These are phyloP conservation scores for Suzukiozyma palmioleophila DNA, from an alignment of 1,139 yeast species.

Conservation along the genomic window DNA sequence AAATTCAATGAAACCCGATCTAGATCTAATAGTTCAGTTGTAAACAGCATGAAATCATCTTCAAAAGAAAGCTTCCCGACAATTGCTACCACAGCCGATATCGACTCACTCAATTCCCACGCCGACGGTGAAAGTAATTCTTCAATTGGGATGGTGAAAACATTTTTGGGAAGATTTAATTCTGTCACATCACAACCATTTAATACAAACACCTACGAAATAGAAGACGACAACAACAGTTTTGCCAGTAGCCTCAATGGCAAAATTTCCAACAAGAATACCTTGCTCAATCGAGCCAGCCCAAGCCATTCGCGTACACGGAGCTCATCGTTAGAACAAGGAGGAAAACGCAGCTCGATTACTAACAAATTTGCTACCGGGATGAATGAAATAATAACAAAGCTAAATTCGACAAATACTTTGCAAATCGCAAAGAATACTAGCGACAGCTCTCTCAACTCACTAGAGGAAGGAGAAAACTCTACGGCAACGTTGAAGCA, in stretches of 20 bases:
- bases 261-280: neutral
- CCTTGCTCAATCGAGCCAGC: slow-evolving; percentile 27
- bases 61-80: slow-evolving; percentile 28
- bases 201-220: neutral
- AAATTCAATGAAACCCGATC: slow-evolving; percentile 30
- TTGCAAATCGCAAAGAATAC: slow-evolving; percentile 15
- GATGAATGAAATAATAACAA: slow-evolving; percentile 41
- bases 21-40: slow-evolving; percentile 29
- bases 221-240: slow-evolving; percentile 6
- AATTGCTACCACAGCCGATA: slow-evolving; percentile 13
- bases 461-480: slow-evolving; percentile 24
- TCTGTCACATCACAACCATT: slow-evolving; percentile 10
- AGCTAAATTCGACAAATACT: slow-evolving; percentile 20
- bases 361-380: slow-evolving; percentile 40
- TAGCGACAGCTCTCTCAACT: slow-evolving; percentile 29
- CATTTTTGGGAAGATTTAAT: slow-evolving; percentile 32
- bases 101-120: slow-evolving; percentile 11
- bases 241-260: neutral
- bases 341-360: slow-evolving; percentile 26
- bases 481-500: slow-evolving; percentile 15
- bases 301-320: slow-evolving; percentile 36
- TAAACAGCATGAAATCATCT: slow-evolving; percentile 17
- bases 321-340: slow-evolving; percentile 32
- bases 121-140: slow-evolving; percentile 13
- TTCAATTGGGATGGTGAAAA: slow-evolving; percentile 29